These are phyloP conservation scores for Gentiana dahurica DNA, from an alignment of 257 asterid genomes.

Conservation along the genomic window DNA sequence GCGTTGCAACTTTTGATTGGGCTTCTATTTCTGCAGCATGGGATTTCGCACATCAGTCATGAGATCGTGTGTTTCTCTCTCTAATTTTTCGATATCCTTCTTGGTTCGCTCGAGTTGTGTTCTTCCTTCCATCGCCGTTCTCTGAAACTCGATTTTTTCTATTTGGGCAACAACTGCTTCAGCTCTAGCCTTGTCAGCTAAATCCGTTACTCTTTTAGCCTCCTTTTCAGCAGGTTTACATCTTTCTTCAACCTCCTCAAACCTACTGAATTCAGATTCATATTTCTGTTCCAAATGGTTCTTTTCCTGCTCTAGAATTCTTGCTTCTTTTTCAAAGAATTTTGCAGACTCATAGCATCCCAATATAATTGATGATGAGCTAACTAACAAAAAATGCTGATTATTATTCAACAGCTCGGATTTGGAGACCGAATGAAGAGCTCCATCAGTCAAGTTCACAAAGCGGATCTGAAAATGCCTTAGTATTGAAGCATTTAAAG, in stretches of 20 bases:
- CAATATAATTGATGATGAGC: no score
- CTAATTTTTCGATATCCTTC: conserved; percentile 56
- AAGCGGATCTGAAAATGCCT: no score
- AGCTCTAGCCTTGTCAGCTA: conserved; percentile 87
- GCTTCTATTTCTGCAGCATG: conserved; percentile 79
- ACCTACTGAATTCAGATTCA: conserved; percentile 49
- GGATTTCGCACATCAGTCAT: conserved; percentile 41
- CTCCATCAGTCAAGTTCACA: no score
- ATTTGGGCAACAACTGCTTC: conserved; percentile 82
- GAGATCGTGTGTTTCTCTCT: conserved; percentile 46
- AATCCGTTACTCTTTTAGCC: conserved; percentile 72
- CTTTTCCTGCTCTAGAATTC: no score
- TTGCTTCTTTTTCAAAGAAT: no score
- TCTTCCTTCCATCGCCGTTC: conserved; percentile 67
- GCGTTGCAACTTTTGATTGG: conserved; percentile 37
- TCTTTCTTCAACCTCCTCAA: conserved; percentile 75
- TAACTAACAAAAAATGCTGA: no score
- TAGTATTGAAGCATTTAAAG: no score
- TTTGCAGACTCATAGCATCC: no score
- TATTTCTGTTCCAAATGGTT: conserved; percentile 19
- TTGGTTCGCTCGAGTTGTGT: conserved; percentile 74
- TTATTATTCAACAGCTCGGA: no score
- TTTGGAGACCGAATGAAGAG: no score
- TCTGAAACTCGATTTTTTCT: conserved; percentile 63
- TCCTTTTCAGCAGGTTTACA: conserved; percentile 78